phyloP scores from a whole-genome alignment of 202 grass and related monocot genomes.

The Brachypodium distachyon region DNA sequence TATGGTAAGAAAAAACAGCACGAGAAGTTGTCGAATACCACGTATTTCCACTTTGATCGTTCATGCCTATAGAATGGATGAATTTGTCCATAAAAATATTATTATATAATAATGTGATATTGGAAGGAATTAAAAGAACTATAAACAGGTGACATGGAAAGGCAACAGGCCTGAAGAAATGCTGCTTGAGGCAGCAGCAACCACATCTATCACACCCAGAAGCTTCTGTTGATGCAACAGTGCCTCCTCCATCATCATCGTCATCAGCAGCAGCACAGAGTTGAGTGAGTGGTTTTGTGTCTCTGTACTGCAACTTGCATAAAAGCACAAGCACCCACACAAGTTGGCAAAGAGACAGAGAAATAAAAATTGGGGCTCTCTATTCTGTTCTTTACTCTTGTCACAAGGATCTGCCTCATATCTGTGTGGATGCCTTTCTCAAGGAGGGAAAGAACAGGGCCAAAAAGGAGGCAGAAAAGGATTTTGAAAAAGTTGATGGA shows the following conservation, averaged over 20 bases:
- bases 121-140: neutral
- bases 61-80: neutral
- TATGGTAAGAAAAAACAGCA: neutral
- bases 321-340: slow-evolving; percentile 48
- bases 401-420: slow-evolving; percentile 30
- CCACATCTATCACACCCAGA: slow-evolving; percentile 25
- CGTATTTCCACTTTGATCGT: neutral
- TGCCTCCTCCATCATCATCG: neutral
- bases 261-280: slow-evolving; percentile 5
- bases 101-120: neutral
- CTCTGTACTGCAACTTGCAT: slow-evolving; percentile 32
- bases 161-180: neutral
- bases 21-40: neutral
- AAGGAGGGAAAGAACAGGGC: slow-evolving; percentile 24
- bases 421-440: slow-evolving; percentile 28
- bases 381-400: slow-evolving; percentile 4
- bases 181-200: slow-evolving; percentile 11
- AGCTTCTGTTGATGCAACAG: slow-evolving; percentile 19
- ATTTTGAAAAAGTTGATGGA: slow-evolving; percentile 24
- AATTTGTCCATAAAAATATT: neutral
- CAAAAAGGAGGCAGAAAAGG: slow-evolving; percentile 6
- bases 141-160: neutral
- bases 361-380: neutral
- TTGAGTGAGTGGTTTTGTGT: slow-evolving; percentile 11
- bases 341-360: neutral